Conservation (phyloP, 176 grass and related monocot species). For the Saccharum officinarum region DNA sequence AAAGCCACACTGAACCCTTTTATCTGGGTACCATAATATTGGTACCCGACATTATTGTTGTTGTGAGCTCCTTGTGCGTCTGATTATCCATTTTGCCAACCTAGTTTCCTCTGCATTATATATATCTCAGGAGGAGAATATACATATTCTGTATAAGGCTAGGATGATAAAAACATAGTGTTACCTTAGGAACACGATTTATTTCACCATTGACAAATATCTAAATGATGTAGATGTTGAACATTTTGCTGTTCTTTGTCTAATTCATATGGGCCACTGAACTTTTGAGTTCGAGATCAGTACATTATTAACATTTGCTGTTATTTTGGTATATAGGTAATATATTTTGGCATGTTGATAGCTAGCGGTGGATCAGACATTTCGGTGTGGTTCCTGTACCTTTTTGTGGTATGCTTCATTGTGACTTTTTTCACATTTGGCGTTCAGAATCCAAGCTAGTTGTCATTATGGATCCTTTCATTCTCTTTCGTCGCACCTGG, state of each 20-base stretch:
- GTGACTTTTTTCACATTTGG: not conserved
- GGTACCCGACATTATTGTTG: too few relatives aligned
- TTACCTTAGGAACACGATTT: not conserved
- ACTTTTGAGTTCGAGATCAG: slow-evolving; percentile 17
- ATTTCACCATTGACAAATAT: not conserved
- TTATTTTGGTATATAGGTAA: slow-evolving; percentile 54
- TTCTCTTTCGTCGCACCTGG: slow-evolving; percentile 2
- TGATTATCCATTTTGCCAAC: not conserved
- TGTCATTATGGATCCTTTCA: slow-evolving; percentile 5
- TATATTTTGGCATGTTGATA: slow-evolving; percentile 81
- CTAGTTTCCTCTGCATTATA: not conserved
- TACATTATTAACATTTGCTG: slow-evolving; percentile 3
- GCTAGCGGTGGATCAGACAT: slow-evolving; percentile 67
- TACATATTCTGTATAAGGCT: not conserved
- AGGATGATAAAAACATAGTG: not conserved
- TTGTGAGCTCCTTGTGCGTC: not conserved
- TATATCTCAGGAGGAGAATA: not conserved
- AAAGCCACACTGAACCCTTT: too few relatives aligned
- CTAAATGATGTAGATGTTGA: not conserved
- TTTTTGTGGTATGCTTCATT: slow-evolving; percentile 76
- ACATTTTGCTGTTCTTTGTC: slow-evolving; percentile 7
- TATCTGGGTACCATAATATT: too few relatives aligned
- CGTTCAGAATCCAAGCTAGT: not conserved
- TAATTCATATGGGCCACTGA: not conserved
- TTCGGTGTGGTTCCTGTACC: slow-evolving; percentile 74